A percentile compares a stretch with the other conserved stretches of the same genome.
These are phyloP conservation scores for Mortierella sp. DNA, from an alignment of 371 early-diverging fungal species.

Conservation along the genomic window DNA sequence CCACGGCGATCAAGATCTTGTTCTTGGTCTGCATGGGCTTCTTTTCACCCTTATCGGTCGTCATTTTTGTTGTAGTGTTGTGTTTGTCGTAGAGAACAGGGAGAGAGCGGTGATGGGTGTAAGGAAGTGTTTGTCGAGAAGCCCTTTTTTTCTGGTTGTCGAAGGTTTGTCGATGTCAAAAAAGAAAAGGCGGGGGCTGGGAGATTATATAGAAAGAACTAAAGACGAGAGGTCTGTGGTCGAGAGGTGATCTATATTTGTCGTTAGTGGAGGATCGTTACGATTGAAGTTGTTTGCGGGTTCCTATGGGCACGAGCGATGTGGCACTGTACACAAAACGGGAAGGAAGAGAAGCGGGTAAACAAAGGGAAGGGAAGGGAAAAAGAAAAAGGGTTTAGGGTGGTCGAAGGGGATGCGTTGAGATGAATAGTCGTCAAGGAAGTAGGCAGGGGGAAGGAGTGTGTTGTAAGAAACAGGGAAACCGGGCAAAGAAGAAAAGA, in stretches of 20 bases:
- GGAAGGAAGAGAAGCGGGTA: constrained; percentile 14
- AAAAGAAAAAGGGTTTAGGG: background rate
- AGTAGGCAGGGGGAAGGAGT: background rate
- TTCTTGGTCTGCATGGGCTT: constrained; percentile 59
- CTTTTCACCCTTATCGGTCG: constrained; percentile 32
- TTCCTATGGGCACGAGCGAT: constrained; percentile 1
- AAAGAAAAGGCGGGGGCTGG: background rate
- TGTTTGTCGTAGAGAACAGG: background rate
- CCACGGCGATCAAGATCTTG: constrained; percentile 52
- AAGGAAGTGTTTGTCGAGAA: background rate
- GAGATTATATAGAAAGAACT: constrained; percentile 2
- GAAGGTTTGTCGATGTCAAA: background rate
- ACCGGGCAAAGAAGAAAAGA: background rate
- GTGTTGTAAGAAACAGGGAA: background rate
- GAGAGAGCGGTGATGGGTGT: background rate
- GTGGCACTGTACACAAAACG: constrained; percentile 11
- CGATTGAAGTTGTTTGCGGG: background rate
- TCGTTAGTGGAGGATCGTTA: constrained; percentile 2
- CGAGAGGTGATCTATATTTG: constrained; percentile 1
- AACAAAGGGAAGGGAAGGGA: background rate
- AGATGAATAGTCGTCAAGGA: constrained; percentile 1
- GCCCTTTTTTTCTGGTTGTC: background rate
- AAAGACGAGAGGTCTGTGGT: background rate
- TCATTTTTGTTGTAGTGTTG: constrained; percentile 14
- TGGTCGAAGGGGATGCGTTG: background rate